phyloP scores from a whole-genome alignment of 2,329 filamentous ascomycete species.

The Elsinoe perseae region DNA sequence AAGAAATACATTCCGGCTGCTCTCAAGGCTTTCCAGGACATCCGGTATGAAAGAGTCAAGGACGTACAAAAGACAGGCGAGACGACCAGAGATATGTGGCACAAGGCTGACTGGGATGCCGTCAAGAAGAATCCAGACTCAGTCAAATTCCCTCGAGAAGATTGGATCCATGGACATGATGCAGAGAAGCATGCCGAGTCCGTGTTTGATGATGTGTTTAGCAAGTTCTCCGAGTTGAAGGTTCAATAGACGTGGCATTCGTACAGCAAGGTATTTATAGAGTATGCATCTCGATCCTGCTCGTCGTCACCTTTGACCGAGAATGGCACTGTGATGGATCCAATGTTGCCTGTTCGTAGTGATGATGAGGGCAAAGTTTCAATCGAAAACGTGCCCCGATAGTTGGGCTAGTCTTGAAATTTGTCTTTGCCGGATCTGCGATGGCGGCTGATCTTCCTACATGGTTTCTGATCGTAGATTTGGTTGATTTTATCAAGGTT shows the following conservation, averaged over 20 bases:
- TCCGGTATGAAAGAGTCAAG: conserved; percentile 18
- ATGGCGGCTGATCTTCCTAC: not conserved
- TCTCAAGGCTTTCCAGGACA: conserved; percentile 18
- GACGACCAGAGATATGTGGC: conserved; percentile 36
- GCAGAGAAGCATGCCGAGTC: conserved; percentile 18
- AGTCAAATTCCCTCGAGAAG: conserved; percentile 41
- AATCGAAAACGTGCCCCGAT: too few species aligned
- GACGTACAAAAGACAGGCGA: conserved; percentile 18
- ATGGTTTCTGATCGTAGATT: too few species aligned
- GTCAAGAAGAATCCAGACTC: conserved; percentile 39
- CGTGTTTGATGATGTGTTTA: conserved; percentile 16
- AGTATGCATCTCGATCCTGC: not conserved
- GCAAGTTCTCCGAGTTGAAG: conserved; percentile 15
- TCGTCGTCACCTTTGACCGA: not conserved
- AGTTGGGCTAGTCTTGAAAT: not conserved
- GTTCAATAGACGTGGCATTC: not conserved
- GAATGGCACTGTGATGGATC: too few species aligned
- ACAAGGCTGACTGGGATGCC: conserved; percentile 43
- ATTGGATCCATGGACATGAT: conserved; percentile 18
- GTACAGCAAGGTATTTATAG: conserved; percentile 4
- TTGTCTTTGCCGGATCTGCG: not conserved
- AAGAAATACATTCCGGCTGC: conserved; percentile 33
- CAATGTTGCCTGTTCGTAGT: not conserved
- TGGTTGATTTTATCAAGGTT: not conserved
- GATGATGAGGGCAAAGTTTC: too few species aligned